These are phyloP conservation scores for Kodamaea kaohsiungensis DNA, from an alignment of 805 yeast species.

Conservation along the genomic window DNA sequence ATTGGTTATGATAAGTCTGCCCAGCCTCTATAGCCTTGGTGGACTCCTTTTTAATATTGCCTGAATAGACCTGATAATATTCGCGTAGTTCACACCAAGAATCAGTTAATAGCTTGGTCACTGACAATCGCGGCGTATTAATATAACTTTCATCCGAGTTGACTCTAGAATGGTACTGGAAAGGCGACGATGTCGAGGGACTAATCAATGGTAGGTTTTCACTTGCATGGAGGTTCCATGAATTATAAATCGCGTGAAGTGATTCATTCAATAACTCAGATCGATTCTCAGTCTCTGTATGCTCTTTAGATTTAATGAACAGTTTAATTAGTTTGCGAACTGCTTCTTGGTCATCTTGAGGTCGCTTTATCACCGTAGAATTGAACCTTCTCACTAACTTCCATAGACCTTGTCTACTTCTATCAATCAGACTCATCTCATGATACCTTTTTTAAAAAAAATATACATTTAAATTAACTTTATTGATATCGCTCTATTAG, in stretches of 20 bases:
- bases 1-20: constrained; percentile 41
- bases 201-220: constrained; percentile 6
- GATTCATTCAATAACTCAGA: neutral
- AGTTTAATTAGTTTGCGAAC: neutral
- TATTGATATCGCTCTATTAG: neutral
- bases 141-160: constrained; percentile 27
- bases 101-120: constrained; percentile 58
- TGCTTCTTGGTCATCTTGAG: neutral
- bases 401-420: neutral
- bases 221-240: constrained; percentile 5
- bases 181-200: constrained; percentile 19
- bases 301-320: neutral
- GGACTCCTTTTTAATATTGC: constrained; percentile 26
- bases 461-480: neutral
- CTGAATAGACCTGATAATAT: constrained; percentile 53
- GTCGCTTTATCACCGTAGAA: neutral
- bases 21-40: constrained; percentile 51
- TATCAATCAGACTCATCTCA: neutral
- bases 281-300: neutral
- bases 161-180: constrained; percentile 23
- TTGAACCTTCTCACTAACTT: neutral
- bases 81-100: constrained; percentile 70
- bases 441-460: neutral
- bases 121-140: constrained; percentile 47
- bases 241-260: constrained; percentile 1